Conservation (phyloP, 192 early-diverging fungal species). For the Backusella tuberculispora region DNA sequence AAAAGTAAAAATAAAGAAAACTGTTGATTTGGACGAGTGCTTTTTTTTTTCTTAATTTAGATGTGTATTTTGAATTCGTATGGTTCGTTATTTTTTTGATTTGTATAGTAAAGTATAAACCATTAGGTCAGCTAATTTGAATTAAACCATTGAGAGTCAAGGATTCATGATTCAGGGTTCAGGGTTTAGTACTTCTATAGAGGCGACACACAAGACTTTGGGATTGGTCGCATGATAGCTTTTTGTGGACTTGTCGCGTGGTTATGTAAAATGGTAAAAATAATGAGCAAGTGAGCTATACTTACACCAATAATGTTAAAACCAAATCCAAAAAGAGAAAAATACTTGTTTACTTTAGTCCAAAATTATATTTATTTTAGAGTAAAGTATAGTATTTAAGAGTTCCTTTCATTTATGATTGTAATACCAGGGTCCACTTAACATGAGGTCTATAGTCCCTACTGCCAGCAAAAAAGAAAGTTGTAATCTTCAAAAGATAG, state of each 20-base stretch:
- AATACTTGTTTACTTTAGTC: neutral
- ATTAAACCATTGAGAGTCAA: neutral
- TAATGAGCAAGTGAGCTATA: neutral
- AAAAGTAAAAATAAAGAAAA: slow-evolving; percentile 8
- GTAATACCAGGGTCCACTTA: slow-evolving; percentile 3
- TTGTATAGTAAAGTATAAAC: neutral
- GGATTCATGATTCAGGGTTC: slow-evolving; percentile 14
- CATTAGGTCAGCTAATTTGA: slow-evolving; percentile 11
- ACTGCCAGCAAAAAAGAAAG: neutral
- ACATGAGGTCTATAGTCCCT: neutral
- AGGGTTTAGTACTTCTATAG: slow-evolving; percentile 9
- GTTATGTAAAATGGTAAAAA: slow-evolving; percentile 4
- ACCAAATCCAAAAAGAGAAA: neutral
- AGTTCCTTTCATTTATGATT: neutral
- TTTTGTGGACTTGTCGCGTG: slow-evolving; percentile 10
- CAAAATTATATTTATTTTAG: neutral
- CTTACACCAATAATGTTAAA: slow-evolving; percentile 3
- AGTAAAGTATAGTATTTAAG: neutral
- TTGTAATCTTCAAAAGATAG: slow-evolving; percentile 14
- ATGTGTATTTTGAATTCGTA: neutral
- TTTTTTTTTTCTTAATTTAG: neutral
- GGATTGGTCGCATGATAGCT: slow-evolving; percentile 4
- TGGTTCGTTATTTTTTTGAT: neutral
- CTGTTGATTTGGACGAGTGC: neutral
- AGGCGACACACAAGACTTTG: neutral